Base-by-base conservation (phyloP, 352 stramenopile species). In the Blastocystis sp. region DNA sequence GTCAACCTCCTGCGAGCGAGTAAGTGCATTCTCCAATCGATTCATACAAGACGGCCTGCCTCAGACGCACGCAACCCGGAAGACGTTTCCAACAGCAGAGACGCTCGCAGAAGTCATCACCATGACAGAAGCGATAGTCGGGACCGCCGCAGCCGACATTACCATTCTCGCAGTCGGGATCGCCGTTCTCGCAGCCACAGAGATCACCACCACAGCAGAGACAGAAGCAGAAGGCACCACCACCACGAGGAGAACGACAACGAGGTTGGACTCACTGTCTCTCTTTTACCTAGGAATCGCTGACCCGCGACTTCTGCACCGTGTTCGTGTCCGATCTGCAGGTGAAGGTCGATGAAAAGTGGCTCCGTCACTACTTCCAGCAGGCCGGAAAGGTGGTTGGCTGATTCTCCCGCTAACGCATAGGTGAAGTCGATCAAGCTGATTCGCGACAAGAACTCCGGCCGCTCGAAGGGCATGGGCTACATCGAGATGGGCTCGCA, bases 341-440 rank as follows among this genome's bases (percentile, higher is more conserved):
- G 34, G 62, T 77, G 52, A 87, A 87, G 65, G 77, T 87, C 40
- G 77, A 87, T 78, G 77, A 87, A 45, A 77, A 87, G 53, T 77
- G 77, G 62, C 43, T 87, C n/a, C 62, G 65, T 34, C 41, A 87
- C 48, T 87, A 87, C 28, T 87, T 87, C 43, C 59, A 87, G 53
- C 65, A 77, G 45, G 77, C 77, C 7, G 77, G 77, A 77, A 69
- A 23, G 17, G 77, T 87, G 52, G 10, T 9, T 60, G 21, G 9
- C 14, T 9, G 28, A 14, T 41, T n/a, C n/a, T 10, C 10, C 14
- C 2, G 38, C 28, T 70, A 52, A 60, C 23, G 9, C 23, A 19
- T 56, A 87, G 77, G 77, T 87, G 0, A 60, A 60, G 11, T 62
- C 62, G 23, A 77, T 87, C 62, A 77, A 74, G 48, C 53, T 87